These are phyloP conservation scores for Dichotomopilus funicola DNA, from an alignment of 2,329 filamentous ascomycete species.

Conservation along the genomic window DNA sequence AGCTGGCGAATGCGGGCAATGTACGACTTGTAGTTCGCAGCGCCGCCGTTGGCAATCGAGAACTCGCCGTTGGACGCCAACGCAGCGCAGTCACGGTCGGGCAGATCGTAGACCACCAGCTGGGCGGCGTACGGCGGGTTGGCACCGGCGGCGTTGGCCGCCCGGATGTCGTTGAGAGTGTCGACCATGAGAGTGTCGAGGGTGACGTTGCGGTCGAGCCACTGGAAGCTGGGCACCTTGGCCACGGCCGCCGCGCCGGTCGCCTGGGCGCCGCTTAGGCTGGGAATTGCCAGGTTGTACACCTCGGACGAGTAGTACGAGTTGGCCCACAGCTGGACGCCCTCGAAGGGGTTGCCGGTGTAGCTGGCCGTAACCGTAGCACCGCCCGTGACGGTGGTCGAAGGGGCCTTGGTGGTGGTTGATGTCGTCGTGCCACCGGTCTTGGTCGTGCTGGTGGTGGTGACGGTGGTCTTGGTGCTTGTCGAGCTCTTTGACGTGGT, in stretches of 20 bases:
- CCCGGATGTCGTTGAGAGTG: conserved; percentile 36
- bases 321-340: conserved; percentile 47
- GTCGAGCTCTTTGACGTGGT: conserved; percentile 1
- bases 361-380: conserved; percentile 34
- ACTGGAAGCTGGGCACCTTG: conserved; percentile 47
- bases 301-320: conserved; percentile 50
- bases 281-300: conserved; percentile 52
- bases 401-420: conserved; percentile 18
- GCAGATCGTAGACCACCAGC: conserved; percentile 51
- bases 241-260: conserved; percentile 46
- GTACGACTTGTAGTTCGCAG: conserved; percentile 49
- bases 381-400: conserved; percentile 27
- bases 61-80: conserved; percentile 52
- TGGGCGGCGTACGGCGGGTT: conserved; percentile 33
- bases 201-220: conserved; percentile 46
- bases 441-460: conserved; percentile 2
- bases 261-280: conserved; percentile 48
- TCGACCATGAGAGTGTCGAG: conserved; percentile 38
- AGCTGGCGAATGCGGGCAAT: conserved; percentile 43
- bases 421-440: conserved; percentile 9
- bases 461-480: conserved; percentile 7
- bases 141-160: conserved; percentile 31
- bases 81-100: conserved; percentile 52
- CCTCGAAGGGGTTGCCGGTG: conserved; percentile 49
- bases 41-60: conserved; percentile 42